Base-by-base conservation (phyloP, 345 rosid species). In the Arabidopsis arenosa region DNA sequence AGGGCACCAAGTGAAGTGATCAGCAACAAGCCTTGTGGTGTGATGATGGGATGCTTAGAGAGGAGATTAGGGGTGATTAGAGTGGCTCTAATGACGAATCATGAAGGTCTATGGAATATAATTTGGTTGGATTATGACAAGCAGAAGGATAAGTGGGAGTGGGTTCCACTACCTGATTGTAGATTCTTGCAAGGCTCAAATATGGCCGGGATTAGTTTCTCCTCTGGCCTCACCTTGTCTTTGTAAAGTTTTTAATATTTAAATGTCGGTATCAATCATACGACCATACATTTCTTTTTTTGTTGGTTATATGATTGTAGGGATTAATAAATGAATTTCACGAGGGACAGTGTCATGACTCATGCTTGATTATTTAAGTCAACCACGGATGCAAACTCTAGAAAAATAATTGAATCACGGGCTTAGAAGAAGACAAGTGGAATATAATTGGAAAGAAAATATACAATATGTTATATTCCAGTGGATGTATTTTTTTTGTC, bases 161-260 rank as follows among this genome's bases (percentile, higher is more conserved):
- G 81, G 83, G 45, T 85, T 48, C 84, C 83, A 5, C 13, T 88
- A 10, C 88, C 91, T 9, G 83, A 83, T 70, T 84, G 89, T 68
- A 78, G 76, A 52, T 78, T 78, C 68, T 88, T 86, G 86, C 86
- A 75, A 67, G 93, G 93, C 26, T 84, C 83, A 13, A 88, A 88
- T 68, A 83, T 90, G 92, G 96, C 90, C 1, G 97, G 96, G 21
- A 80, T 90, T 51, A 83, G 88, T 32, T 85, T 92, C 69, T 88
- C 90, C 13, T 82, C 85, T 21, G 88, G 93, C 54, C 93, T 88
- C 48, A 80, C 88, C 23, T 62, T 87, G 39, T 79, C 80, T 18
- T 79, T 70, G 80, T 77, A 68, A 75, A 44, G 35, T 62, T 76
- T 76, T 54, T 36, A 11, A 76, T 35, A 4, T 59, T 41, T 49